phyloP scores from a whole-genome alignment of 352 stramenopile species.

The Halophytophthora batemanensis region DNA sequence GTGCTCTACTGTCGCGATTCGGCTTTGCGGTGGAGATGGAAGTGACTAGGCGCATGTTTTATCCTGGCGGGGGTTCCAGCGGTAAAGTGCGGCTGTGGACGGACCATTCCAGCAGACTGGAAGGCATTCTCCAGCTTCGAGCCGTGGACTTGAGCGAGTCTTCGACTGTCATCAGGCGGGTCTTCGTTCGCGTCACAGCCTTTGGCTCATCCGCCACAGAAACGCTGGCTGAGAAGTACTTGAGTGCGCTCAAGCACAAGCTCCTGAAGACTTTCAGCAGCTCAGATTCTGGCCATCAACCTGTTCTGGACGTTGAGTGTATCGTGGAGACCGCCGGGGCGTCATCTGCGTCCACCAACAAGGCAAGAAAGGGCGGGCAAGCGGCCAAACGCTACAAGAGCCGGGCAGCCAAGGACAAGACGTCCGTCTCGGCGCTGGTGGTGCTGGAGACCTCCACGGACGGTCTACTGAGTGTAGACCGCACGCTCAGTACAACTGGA shows the following conservation, averaged over 20 bases:
- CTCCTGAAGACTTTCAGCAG: slow-evolving; percentile 20
- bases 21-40: slow-evolving; percentile 31
- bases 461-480: slow-evolving; percentile 43
- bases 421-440: slow-evolving; percentile 35
- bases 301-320: slow-evolving; percentile 22
- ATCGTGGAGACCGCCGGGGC: slow-evolving; percentile 31
- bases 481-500: slow-evolving; percentile 22
- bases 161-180: slow-evolving; percentile 24
- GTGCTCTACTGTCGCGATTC: slow-evolving; percentile 39
- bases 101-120: slow-evolving; percentile 7
- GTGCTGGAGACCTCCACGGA: slow-evolving; percentile 38
- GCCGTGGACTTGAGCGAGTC: slow-evolving; percentile 40
- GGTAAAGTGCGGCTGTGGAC: slow-evolving; percentile 39
- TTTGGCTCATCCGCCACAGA: slow-evolving; percentile 35
- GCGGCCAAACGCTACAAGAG: slow-evolving; percentile 12
- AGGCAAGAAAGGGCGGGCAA: not conserved
- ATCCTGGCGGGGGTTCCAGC: slow-evolving; percentile 25
- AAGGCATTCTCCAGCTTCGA: slow-evolving; percentile 12
- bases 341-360: slow-evolving; percentile 5
- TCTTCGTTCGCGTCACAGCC: slow-evolving; percentile 43
- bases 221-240: slow-evolving; percentile 35
- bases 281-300: not conserved
- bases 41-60: slow-evolving; percentile 48
- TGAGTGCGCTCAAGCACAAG: slow-evolving; percentile 23
- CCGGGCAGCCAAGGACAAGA: slow-evolving; percentile 22